These are phyloP conservation scores for Aaosphaeria pasadenensis DNA, from an alignment of 2,329 filamentous ascomycete species.

Conservation along the genomic window DNA sequence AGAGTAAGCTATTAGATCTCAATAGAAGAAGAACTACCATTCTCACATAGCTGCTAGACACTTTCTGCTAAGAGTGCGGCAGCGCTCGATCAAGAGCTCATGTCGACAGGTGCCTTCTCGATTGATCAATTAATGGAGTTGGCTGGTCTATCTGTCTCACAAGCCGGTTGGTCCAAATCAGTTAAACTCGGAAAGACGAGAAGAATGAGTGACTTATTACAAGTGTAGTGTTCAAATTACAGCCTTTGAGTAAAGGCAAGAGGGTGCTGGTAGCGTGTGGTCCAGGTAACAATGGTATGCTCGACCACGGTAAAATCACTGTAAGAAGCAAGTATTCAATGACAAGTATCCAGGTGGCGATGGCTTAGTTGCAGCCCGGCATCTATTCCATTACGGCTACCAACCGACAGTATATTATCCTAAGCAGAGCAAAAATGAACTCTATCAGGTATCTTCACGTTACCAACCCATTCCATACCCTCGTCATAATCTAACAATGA, in stretches of 20 bases:
- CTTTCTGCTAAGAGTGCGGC: constrained; percentile 84
- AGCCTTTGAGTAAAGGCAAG: constrained; percentile 69
- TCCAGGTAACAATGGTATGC: constrained; percentile 62
- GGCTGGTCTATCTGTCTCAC: constrained; percentile 87
- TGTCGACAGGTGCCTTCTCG: constrained; percentile 84
- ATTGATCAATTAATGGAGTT: constrained; percentile 97
- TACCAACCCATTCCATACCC: not conserved
- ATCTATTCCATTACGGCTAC: constrained; percentile 91
- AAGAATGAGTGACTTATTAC: no score
- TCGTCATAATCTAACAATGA: constrained; percentile 5
- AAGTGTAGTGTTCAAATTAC: constrained; percentile 71
- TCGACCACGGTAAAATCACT: not conserved
- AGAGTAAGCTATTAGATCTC: constrained; percentile 10
- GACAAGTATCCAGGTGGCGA: constrained; percentile 67
- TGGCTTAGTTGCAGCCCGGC: constrained; percentile 88
- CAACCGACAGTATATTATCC: constrained; percentile 87
- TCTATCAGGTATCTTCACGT: constrained; percentile 67
- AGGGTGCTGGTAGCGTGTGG: constrained; percentile 87
- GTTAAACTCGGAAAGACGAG: not conserved
- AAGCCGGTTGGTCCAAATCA: constrained; percentile 62
- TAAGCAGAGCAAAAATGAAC: constrained; percentile 83
- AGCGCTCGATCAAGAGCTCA: constrained; percentile 88
- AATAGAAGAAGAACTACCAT: not conserved
- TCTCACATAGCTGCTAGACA: constrained; percentile 54
- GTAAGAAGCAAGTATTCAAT: not conserved